Percentiles rank a stretch among this genome's conserved stretches.
phyloP scores from a whole-genome alignment of 306 rosid genomes.

The Casuarina cunninghamiana region DNA sequence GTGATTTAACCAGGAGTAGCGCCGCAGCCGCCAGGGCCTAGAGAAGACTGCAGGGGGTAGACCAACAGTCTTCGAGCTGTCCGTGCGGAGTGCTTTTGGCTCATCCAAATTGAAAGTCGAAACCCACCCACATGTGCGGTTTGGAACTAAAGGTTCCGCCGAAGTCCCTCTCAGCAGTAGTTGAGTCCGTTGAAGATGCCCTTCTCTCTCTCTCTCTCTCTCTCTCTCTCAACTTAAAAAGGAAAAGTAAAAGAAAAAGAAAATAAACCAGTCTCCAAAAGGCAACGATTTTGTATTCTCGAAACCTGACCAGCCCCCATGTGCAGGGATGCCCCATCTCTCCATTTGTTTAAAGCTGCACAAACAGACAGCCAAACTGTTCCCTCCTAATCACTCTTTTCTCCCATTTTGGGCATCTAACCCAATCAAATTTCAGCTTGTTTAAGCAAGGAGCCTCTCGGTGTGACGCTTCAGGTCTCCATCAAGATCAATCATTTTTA shows the following conservation, averaged over 20 bases:
- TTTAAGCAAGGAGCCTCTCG: constrained; percentile 2
- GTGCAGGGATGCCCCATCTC: constrained; percentile 65
- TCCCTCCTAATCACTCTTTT: constrained; percentile 43
- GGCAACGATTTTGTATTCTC: constrained; percentile 42
- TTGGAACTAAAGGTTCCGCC: not conserved
- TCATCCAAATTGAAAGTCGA: constrained; percentile 10
- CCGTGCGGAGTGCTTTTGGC: constrained; percentile 21
- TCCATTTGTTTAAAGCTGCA: constrained; percentile 27
- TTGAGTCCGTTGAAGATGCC: constrained; percentile 29
- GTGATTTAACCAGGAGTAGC: too few species aligned
- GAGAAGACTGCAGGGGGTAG: not conserved
- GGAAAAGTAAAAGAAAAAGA: too few species aligned
- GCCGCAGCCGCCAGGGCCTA: not conserved
- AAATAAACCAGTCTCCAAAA: constrained; percentile 19
- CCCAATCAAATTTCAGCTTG: constrained; percentile 36
- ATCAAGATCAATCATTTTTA: constrained; percentile 26
- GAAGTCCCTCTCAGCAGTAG: constrained; percentile 18
- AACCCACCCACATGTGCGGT: constrained; percentile 25
- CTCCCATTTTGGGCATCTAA: constrained; percentile 28
- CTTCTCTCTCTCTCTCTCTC: not conserved
- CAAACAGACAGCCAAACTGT: constrained; percentile 46
- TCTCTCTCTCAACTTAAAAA: not conserved
- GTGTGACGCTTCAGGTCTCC: constrained; percentile 19
- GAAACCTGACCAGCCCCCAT: constrained; percentile 72
- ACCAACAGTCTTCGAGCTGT: not conserved